Evolutionary conservation across 208 protist species (phyloP), one percentile per base, ranked within the genome.

Genomic region (Wallacemonas sp.): DNA sequence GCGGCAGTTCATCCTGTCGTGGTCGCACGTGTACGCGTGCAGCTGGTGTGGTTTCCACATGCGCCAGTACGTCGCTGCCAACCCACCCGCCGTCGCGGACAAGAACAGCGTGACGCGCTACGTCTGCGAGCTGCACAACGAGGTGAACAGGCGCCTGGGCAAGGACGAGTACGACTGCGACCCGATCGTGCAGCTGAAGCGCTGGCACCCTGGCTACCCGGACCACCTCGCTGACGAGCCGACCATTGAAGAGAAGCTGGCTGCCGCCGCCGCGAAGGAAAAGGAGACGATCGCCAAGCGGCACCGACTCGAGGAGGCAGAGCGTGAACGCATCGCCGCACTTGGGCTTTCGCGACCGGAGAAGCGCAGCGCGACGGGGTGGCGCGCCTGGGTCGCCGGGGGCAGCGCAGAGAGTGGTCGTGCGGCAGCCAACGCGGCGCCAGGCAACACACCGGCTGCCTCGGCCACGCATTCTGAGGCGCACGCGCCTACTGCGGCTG

Each of bases 101-200:
- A 97, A 94, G 67, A 65, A 78, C 21, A 64, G 60, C 56, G 43
- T 95, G 16, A 89, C 80, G 12, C 75, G 79, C n/a, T 97, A 90
- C 73, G 54, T 95, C n/a, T 97, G 92, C 69, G 81, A 93, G 72
- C 75, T 96, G 36, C 92, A 97, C 76, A 97, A 97, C 71, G 66
- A 82, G 26, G 92, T 97, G 6, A 97, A 88, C 52, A 72, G 78
- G 46, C 80, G 76, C 17, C 56, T 95, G 0, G 83, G 81, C 36
- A 97, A 97, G 64, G 61, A 77, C 29, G 6, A 65, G 30, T 94
- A 90, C 65, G 78, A 92, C 71, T 96, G 92, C 67, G 73, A 91
- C 34, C 82, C 86, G 4, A 74, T 77, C 54, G 69, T 72, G 65
- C 72, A 95, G 44, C 83, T 96, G 30, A 52, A 75, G 27, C 81